Base-by-base conservation (phyloP, 176 grass and related monocot genomes). In the Luzula sylvatica region DNA sequence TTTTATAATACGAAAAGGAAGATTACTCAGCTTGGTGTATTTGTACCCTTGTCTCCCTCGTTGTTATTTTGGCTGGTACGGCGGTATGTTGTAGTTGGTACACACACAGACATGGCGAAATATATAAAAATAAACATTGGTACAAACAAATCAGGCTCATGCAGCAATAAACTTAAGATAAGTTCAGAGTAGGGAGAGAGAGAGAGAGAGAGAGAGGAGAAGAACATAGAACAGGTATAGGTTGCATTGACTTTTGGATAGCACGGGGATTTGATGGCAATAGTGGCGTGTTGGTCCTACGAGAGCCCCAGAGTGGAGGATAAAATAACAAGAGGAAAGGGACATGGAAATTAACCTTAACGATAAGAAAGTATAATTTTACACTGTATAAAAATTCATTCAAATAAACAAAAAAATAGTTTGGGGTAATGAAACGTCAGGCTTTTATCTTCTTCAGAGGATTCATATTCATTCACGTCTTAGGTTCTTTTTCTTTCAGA, bases 251-350 rank as follows among this genome's bases (percentile, higher is more conserved):
- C 42, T 64, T 64, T 64, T 47, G 42, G 7, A 15, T 32, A 64
- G 41, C 42, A 64, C 59, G 23, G 59, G 43, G 42, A 64, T 64
- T 63, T 64, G 5, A n/a, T 35, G 5, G 59, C 28, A 64, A 15
- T 30, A 64, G 43, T 64, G 59, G 59, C 23, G 17, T 39, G 12
- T 19, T 49, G 42, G 43, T 9, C 59, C 43, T 35, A 49, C 23
- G 42, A 28, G 23, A 15, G 56, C 22, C 56, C 41, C 39, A 42
- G 38, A 61, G 38, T 61, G 56, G 26, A 61, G 20, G 39, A 45
- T 61, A 61, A 61, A 61, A n/a, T 15, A 30, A 9, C 22, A 63
- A 19, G 23, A 15, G 3, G 8, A 12, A 44, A 18, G 3, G 2
- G 23, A 27, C 26, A 30, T 26, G 13, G 25, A 20, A 12, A 32